phyloP scores from a whole-genome alignment of 2,329 filamentous ascomycete species.

The Pseudocercospora fijiensis region DNA sequence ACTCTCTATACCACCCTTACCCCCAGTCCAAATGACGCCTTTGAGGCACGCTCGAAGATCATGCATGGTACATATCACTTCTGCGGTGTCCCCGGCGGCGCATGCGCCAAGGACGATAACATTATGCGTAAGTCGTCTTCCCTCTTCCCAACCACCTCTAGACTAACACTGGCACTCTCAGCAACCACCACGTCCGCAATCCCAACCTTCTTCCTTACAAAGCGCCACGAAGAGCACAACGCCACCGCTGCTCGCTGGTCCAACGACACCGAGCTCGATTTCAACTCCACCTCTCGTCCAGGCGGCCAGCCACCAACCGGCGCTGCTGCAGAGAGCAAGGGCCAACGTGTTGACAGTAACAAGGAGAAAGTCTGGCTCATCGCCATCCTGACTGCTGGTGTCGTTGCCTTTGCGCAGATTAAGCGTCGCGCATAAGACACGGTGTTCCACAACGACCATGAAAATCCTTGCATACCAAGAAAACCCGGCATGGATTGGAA shows the following conservation, averaged over 20 bases:
- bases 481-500: background rate
- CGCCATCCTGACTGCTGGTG: background rate
- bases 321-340: background rate
- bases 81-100: background rate
- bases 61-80: background rate
- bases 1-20: background rate
- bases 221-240: background rate
- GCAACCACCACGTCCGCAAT: background rate
- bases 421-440: background rate
- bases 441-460: background rate
- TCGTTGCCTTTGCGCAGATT: conserved; percentile 3
- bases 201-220: background rate
- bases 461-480: background rate
- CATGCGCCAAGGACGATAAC: background rate
- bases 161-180: background rate
- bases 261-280: background rate
- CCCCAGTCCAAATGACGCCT: background rate
- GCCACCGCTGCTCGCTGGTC: background rate
- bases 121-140: background rate
- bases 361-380: conserved; percentile 5
- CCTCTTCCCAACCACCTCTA: background rate
- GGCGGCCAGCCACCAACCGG: background rate
- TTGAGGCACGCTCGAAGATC: background rate
- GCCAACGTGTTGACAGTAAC: background rate
- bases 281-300: background rate